Percentiles rank a stretch among this genome's conserved stretches.
Evolutionary conservation across 2,329 filamentous ascomycete species (phyloP).

Genomic region (Diplodia sapinea): DNA sequence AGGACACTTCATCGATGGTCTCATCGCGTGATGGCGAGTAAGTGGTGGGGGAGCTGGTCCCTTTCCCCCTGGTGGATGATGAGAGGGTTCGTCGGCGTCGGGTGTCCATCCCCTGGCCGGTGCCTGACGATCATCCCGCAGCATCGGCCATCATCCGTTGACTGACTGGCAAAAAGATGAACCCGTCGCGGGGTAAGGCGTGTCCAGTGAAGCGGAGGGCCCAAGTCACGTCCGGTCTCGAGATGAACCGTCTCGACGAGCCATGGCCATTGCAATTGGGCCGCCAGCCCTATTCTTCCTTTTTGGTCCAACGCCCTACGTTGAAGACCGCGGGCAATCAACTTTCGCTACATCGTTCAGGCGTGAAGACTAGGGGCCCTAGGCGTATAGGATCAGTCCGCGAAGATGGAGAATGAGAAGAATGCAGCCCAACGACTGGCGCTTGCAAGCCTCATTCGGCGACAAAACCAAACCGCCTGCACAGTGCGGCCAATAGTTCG

Average conservation of each 20-base stretch:
- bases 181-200: neutral
- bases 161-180: neutral
- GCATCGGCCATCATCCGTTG: neutral
- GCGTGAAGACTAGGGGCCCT: neutral
- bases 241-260: neutral
- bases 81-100: neutral
- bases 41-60: neutral
- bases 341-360: neutral
- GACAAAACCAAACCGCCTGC: neutral
- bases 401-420: neutral
- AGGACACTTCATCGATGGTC: neutral
- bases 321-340: neutral
- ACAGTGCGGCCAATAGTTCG: constrained; percentile 5
- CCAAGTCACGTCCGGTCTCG: neutral
- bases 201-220: neutral
- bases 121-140: constrained; percentile 7
- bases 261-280: neutral
- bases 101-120: neutral
- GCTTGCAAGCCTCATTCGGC: constrained; percentile 2
- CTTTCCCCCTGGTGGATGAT: neutral
- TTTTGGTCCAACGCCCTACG: neutral
- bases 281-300: neutral
- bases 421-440: constrained; percentile 9
- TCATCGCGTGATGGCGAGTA: neutral
- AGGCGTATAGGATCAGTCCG: neutral